Base-by-base conservation (phyloP, 2,329 filamentous ascomycete genomes). In the Exophiala lecanii-corni region DNA sequence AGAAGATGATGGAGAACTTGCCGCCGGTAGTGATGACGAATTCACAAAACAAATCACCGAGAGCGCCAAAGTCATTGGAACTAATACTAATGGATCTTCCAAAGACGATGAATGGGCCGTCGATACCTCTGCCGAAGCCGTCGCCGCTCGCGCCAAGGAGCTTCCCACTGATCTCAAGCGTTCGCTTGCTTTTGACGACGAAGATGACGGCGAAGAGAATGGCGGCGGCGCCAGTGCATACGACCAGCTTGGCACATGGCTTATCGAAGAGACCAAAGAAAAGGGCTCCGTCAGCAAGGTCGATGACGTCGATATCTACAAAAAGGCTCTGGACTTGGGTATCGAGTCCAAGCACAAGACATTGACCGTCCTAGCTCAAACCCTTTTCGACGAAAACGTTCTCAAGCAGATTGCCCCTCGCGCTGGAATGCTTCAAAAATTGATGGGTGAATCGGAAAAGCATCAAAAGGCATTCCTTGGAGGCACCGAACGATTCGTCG, bases 381-480 rank as follows among this genome's bases (percentile, higher is more conserved):
- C 87, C 55, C 76, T 98, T 57, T 98, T 98, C 65, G 82, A 94
- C 64, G 83, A 94, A 61, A 84, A 87, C 65, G 89, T 97, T 54
- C 74, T 83, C 63, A 81, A 86, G 66, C 88, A 98, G 71, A 89
- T 98, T 51, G 78, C 84, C 51, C 80, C 78, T 68, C 89, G 91
- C 55, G 84, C 86, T 53, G 73, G 75, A 57, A 85, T 98, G 79
- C 79, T 98, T 55, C 92, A 94, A 76, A 88, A 91, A 82, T 76
- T 94, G 69, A 79, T 92, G 58, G 54, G 54, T 39, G 89, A 81
- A 36, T 92, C 88, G 33, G 92, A 98, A 59, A 86, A 86, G 59
- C 91, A 97, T 64, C 83, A 97, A 72, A 96, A 92, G 76, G 87
- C 92, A 36, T 83, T 98, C 63, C 79, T 98, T 5, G 92, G 92